Evolutionary conservation across 768 basidiomycete genomes (phyloP).

Genomic region (Steccherinum ochraceum): DNA sequence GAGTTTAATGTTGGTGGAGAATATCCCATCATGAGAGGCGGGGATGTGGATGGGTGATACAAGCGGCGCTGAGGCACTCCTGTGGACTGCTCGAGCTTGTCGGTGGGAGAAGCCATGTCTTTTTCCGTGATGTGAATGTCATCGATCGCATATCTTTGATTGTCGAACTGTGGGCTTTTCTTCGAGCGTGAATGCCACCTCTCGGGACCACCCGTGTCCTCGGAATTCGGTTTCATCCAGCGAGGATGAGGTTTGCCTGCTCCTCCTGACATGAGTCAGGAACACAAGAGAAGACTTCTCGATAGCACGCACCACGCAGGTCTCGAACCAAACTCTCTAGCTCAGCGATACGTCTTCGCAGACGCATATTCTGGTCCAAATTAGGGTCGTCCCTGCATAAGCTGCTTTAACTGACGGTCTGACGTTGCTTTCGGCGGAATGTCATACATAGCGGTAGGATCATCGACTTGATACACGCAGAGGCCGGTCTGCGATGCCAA

Average conservation of each 20-base stretch:
- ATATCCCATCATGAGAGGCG: slow-evolving; percentile 9
- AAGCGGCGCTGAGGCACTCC: slow-evolving; percentile 45
- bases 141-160: slow-evolving; percentile 16
- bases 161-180: slow-evolving; percentile 42
- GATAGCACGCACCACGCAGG: slow-evolving; percentile 52
- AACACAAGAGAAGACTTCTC: neutral
- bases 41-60: slow-evolving; percentile 69
- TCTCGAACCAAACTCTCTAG: slow-evolving; percentile 89
- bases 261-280: slow-evolving; percentile 1
- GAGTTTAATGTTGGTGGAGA: slow-evolving; percentile 19
- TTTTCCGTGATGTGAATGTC: slow-evolving; percentile 11
- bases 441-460: slow-evolving; percentile 70
- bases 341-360: slow-evolving; percentile 86
- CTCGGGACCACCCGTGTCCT: slow-evolving; percentile 78
- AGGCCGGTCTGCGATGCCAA: slow-evolving; percentile 82
- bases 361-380: slow-evolving; percentile 79
- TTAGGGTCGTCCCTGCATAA: slow-evolving; percentile 77
- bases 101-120: slow-evolving; percentile 11
- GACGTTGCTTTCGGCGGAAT: slow-evolving; percentile 1
- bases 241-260: slow-evolving; percentile 82
- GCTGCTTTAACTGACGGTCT: neutral
- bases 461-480: slow-evolving; percentile 93
- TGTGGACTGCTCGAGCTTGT: slow-evolving; percentile 49
- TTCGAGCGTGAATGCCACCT: slow-evolving; percentile 83
- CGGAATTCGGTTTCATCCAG: slow-evolving; percentile 75